Percentiles rank a stretch among this genome's conserved stretches.
Conservation (phyloP, 2,329 filamentous ascomycete genomes). For the Blastomyces silverae region DNA sequence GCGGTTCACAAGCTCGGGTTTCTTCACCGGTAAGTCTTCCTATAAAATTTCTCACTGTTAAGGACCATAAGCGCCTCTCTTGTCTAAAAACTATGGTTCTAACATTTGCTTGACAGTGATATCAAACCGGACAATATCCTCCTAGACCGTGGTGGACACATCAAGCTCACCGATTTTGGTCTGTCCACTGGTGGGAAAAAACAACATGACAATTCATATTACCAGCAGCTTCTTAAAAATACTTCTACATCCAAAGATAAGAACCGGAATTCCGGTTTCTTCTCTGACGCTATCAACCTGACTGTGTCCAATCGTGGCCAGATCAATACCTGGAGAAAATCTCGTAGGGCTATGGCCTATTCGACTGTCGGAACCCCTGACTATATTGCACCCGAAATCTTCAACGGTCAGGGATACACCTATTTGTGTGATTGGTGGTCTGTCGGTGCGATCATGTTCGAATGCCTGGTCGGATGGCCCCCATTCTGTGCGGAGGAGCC, state of each 20-base stretch:
- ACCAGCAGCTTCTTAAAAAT: slow-evolving; percentile 87
- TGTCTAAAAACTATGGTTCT: slow-evolving; percentile 4
- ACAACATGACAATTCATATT: slow-evolving; percentile 96
- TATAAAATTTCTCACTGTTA: neutral
- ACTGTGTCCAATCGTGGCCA: slow-evolving; percentile 96
- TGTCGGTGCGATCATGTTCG: slow-evolving; percentile 98
- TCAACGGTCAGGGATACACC: slow-evolving; percentile 91
- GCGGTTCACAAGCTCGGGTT: slow-evolving; percentile 97
- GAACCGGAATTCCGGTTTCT: slow-evolving; percentile 87
- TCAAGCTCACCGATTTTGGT: slow-evolving; percentile 97
- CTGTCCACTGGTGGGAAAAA: slow-evolving; percentile 97
- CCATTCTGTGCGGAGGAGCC: slow-evolving; percentile 98
- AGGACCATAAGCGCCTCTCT: neutral
- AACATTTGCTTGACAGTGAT: slow-evolving; percentile 53
- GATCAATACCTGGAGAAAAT: slow-evolving; percentile 98
- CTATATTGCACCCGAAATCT: slow-evolving; percentile 98
- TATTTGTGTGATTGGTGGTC: slow-evolving; percentile 99
- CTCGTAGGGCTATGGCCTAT: slow-evolving; percentile 90
- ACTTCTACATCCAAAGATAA: slow-evolving; percentile 60
- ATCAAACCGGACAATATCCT: slow-evolving; percentile 99
- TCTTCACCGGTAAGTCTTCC: slow-evolving; percentile 77
- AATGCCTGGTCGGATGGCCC: slow-evolving; percentile 96
- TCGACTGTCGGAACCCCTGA: slow-evolving; percentile 97
- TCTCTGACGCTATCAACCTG: slow-evolving; percentile 89
- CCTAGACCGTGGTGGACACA: slow-evolving; percentile 87